phyloP scores from a whole-genome alignment of 495 filamentous ascomycete genomes.

The Pyrenula aspistea region DNA sequence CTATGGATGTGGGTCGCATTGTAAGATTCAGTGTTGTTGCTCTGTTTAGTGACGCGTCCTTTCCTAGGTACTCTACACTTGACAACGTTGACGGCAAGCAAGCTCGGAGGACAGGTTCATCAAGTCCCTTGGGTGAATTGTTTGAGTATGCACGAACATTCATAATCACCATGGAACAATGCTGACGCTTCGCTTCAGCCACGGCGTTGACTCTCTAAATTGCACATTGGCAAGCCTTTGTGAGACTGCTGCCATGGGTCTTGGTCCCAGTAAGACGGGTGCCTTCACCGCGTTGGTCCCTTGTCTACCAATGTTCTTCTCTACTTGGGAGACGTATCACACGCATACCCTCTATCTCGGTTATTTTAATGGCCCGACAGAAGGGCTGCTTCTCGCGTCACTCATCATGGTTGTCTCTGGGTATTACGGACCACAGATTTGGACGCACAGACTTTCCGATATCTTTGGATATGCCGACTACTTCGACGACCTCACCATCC shows the following conservation, averaged over 20 bases:
- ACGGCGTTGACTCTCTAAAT: conserved; percentile 95
- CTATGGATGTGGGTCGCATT: conserved; percentile 63
- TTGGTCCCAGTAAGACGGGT: conserved; percentile 68
- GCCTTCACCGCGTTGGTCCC: conserved; percentile 86
- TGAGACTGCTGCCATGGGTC: conserved; percentile 82
- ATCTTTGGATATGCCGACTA: conserved; percentile 45
- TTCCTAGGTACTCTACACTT: conserved; percentile 77
- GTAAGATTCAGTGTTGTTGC: neutral
- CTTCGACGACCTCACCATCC: conserved; percentile 56
- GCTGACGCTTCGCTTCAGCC: conserved; percentile 37
- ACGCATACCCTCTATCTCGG: conserved; percentile 95
- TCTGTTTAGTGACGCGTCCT: conserved; percentile 9
- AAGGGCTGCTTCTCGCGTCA: conserved; percentile 85
- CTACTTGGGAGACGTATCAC: conserved; percentile 98
- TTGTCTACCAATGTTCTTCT: conserved; percentile 96
- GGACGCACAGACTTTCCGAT: conserved; percentile 59
- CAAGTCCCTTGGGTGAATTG: conserved; percentile 85
- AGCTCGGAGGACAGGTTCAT: conserved; percentile 86
- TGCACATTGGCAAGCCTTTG: conserved; percentile 84
- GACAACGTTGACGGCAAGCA: conserved; percentile 99
- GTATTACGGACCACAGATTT: conserved; percentile 77
- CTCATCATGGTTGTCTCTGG: conserved; percentile 75
- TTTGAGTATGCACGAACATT: conserved; percentile 57
- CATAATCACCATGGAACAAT: neutral
- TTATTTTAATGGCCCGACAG: conserved; percentile 94